Conservation (phyloP, 495 filamentous ascomycete genomes). For the Sabuloglossum arenarium region DNA sequence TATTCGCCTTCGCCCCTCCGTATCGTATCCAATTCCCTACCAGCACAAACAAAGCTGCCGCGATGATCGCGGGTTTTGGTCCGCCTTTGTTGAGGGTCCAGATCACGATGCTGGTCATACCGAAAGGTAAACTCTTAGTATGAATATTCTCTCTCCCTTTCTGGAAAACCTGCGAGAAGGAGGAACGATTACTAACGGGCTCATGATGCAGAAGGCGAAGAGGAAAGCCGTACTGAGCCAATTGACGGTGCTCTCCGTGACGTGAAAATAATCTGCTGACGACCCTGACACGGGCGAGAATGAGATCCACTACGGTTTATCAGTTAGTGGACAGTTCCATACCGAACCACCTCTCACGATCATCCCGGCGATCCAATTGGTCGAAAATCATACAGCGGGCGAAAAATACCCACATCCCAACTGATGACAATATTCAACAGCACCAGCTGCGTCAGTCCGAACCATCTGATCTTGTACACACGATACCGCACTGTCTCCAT, state of each 20-base stretch:
- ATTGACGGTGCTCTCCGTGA: conserved; percentile 61
- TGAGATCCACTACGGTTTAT: conserved; percentile 54
- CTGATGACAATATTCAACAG: conserved; percentile 82
- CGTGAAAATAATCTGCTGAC: conserved; percentile 53
- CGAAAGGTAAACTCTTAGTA: background rate
- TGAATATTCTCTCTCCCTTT: too few species aligned
- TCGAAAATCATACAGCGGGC: background rate
- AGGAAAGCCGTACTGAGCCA: conserved; percentile 79
- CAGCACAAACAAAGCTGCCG: conserved; percentile 48
- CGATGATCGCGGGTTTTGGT: conserved; percentile 59
- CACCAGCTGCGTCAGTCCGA: conserved; percentile 65
- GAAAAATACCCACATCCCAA: conserved; percentile 62
- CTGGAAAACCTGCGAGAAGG: background rate
- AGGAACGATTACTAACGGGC: conserved; percentile 33
- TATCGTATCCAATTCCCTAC: conserved; percentile 88
- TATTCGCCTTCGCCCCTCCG: conserved; percentile 42
- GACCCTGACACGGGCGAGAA: conserved; percentile 70
- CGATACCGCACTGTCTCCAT: background rate
- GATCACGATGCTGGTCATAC: conserved; percentile 33
- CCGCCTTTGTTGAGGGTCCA: conserved; percentile 60
- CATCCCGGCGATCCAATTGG: too few species aligned
- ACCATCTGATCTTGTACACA: conserved; percentile 80
- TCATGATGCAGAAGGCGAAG: conserved; percentile 57
- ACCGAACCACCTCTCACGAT: too few species aligned
- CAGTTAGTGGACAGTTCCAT: too few species aligned